Evolutionary conservation across 768 basidiomycete species (phyloP).

Genomic region (Hypsizygus marmoreus): DNA sequence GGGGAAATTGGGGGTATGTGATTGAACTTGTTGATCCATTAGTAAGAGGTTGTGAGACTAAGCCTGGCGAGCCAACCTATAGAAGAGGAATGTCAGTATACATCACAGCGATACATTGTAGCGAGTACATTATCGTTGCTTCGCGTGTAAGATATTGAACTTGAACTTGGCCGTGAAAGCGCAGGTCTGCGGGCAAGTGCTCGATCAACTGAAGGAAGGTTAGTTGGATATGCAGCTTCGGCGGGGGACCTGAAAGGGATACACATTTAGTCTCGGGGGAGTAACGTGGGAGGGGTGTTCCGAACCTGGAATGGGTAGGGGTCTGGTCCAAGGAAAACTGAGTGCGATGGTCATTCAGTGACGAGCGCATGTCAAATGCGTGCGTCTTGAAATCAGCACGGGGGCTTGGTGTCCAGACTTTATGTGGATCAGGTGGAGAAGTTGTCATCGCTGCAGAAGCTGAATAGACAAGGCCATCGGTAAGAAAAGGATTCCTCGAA

Average conservation of each 20-base stretch:
- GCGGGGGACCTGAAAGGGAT: slow-evolving; percentile 37
- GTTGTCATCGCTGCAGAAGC: slow-evolving; percentile 17
- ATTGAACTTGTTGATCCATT: slow-evolving; percentile 27
- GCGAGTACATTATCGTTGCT: slow-evolving; percentile 49
- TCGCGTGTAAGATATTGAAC: slow-evolving; percentile 46
- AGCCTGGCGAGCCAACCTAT: slow-evolving; percentile 37
- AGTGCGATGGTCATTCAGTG: slow-evolving; percentile 13
- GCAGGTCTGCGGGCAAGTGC: slow-evolving; percentile 41
- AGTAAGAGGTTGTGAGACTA: slow-evolving; percentile 34
- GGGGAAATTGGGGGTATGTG: slow-evolving; percentile 53
- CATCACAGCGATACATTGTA: background rate
- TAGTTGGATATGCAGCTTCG: slow-evolving; percentile 36
- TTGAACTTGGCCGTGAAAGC: slow-evolving; percentile 41
- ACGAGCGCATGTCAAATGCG: too few relatives aligned
- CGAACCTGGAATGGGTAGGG: slow-evolving; percentile 45
- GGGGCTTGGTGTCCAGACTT: slow-evolving; percentile 33
- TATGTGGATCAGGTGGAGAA: slow-evolving; percentile 27
- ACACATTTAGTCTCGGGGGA: background rate
- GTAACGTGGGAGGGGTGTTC: background rate
- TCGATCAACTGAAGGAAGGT: slow-evolving; percentile 23
- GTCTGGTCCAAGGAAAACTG: slow-evolving; percentile 41
- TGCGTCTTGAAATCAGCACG: slow-evolving; percentile 25
- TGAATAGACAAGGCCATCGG: slow-evolving; percentile 15
- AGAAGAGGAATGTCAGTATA: slow-evolving; percentile 12
- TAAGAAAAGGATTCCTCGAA: slow-evolving; percentile 28